Evolutionary conservation across 768 basidiomycete genomes (phyloP).

Genomic region (Serendipita indica): DNA sequence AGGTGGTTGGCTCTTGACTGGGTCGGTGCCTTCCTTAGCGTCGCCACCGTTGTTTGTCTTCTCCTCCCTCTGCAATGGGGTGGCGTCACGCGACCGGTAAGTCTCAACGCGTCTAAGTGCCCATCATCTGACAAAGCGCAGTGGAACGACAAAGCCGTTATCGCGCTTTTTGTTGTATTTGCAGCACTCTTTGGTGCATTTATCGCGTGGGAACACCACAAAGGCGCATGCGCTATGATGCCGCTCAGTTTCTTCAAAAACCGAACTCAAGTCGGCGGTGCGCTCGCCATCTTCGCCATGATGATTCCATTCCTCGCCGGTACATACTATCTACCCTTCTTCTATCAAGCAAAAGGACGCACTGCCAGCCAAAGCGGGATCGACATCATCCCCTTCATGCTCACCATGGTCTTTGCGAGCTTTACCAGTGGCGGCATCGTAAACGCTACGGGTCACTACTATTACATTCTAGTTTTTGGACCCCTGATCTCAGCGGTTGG

Average conservation of each 20-base stretch:
- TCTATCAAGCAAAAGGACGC: slow-evolving; percentile 23
- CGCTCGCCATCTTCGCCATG: slow-evolving; percentile 19
- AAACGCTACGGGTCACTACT: slow-evolving; percentile 23
- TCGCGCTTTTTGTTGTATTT: slow-evolving; percentile 20
- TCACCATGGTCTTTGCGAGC: slow-evolving; percentile 15
- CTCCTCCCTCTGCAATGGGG: slow-evolving; percentile 30
- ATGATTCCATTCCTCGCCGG: slow-evolving; percentile 16
- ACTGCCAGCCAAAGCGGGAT: slow-evolving; percentile 23
- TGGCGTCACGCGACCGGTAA: slow-evolving; percentile 25
- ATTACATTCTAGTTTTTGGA: slow-evolving; percentile 24
- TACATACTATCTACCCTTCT: slow-evolving; percentile 18
- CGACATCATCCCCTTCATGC: slow-evolving; percentile 23
- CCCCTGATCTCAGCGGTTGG: slow-evolving; percentile 19
- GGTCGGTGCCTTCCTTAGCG: slow-evolving; percentile 24
- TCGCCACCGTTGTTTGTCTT: slow-evolving; percentile 25
- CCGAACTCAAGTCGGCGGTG: slow-evolving; percentile 16
- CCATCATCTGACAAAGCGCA: too few species aligned
- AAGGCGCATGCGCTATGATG: slow-evolving; percentile 25
- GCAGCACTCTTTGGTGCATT: slow-evolving; percentile 21
- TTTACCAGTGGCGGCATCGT: slow-evolving; percentile 20
- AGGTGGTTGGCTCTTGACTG: slow-evolving; percentile 22
- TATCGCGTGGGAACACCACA: slow-evolving; percentile 22
- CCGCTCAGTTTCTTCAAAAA: slow-evolving; percentile 21
- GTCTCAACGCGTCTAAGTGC: too few species aligned
- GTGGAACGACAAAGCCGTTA: slow-evolving; percentile 24